These are phyloP conservation scores for Gossypium bickii DNA, from an alignment of 345 rosid genomes.

Conservation along the genomic window DNA sequence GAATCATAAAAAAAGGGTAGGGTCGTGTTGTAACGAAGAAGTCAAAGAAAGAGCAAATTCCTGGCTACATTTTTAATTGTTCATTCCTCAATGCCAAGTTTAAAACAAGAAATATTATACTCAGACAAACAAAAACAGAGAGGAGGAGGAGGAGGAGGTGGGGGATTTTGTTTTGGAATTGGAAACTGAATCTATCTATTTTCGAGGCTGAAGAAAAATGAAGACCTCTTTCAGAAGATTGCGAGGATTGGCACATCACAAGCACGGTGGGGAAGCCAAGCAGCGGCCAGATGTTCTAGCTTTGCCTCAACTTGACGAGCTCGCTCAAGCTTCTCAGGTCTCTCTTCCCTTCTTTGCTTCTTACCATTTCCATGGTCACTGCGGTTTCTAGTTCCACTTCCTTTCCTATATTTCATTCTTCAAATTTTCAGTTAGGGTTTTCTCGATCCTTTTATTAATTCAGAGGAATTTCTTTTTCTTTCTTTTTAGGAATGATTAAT, in stretches of 20 bases:
- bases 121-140: background rate
- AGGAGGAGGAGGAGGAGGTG: background rate
- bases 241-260: constrained; percentile 55
- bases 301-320: constrained; percentile 56
- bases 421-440: background rate
- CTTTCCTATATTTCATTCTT: background rate
- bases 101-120: background rate
- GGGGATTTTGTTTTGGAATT: background rate
- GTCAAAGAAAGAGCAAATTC: background rate
- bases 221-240: constrained; percentile 66
- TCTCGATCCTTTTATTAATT: background rate
- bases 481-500: background rate
- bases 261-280: constrained; percentile 37
- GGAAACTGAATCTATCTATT: background rate
- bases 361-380: background rate
- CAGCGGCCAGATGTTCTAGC: constrained; percentile 47
- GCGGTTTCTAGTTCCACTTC: background rate
- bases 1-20: too few species aligned
- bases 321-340: constrained; percentile 75
- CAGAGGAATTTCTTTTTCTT: too few species aligned
- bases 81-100: background rate
- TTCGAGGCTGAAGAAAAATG: constrained; percentile 26
- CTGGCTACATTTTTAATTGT: background rate
- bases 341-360: background rate
- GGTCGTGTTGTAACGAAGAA: background rate